A percentile compares a stretch with the other conserved stretches of the same genome.
Evolutionary conservation across 495 filamentous ascomycete genomes (phyloP).

Genomic region (Darksidea phi): DNA sequence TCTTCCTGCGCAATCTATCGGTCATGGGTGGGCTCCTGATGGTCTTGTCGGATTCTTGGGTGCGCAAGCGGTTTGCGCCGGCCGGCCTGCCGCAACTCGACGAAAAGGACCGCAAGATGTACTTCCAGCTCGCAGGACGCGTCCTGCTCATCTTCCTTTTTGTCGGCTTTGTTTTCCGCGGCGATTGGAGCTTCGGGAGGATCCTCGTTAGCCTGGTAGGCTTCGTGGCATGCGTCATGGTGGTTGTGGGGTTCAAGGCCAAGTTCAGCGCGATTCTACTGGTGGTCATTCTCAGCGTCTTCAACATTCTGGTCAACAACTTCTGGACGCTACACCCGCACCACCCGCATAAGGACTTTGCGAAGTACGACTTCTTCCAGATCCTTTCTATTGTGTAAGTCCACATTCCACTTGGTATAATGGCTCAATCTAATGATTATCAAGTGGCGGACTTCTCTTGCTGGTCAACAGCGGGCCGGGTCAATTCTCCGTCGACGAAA

Average conservation of each 20-base stretch:
- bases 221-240: conserved; percentile 93
- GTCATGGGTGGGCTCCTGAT: conserved; percentile 96
- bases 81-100: conserved; percentile 90
- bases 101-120: conserved; percentile 99
- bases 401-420: not conserved
- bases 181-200: conserved; percentile 84
- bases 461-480: conserved; percentile 98
- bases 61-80: conserved; percentile 94
- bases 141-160: conserved; percentile 98
- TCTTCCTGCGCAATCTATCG: conserved; percentile 97
- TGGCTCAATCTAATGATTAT: conserved; percentile 20
- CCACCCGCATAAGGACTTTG: conserved; percentile 99
- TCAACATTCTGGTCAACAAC: conserved; percentile 98
- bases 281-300: conserved; percentile 90
- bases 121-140: conserved; percentile 95
- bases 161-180: conserved; percentile 91
- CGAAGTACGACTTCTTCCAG: conserved; percentile 99
- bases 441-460: conserved; percentile 82
- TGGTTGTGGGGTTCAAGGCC: conserved; percentile 98
- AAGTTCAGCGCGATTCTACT: conserved; percentile 95
- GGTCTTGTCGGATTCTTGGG: conserved; percentile 97
- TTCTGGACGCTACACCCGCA: conserved; percentile 99
- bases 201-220: conserved; percentile 79
- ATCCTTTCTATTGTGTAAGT: conserved; percentile 95
- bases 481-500: conserved; percentile 97